Percentiles rank a stretch among this genome's conserved stretches.
These are phyloP conservation scores for Amylostereum areolatum DNA, from an alignment of 1,284 basidiomycete genomes.

Conservation along the genomic window DNA sequence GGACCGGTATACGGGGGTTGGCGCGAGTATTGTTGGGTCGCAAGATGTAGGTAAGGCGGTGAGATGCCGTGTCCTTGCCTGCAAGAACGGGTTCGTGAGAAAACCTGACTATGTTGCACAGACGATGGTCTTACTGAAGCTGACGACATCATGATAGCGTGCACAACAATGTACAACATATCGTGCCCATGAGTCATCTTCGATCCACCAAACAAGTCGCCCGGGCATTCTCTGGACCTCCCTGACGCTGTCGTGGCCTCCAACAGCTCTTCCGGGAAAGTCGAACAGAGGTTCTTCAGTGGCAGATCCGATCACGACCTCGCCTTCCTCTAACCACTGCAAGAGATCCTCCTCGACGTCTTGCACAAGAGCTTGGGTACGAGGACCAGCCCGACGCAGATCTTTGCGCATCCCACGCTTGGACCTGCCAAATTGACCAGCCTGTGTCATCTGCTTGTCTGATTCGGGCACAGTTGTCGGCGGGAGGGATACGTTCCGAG, in stretches of 20 bases:
- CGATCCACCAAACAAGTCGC: constrained; percentile 65
- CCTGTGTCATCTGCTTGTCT: constrained; percentile 53
- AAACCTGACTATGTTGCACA: not conserved
- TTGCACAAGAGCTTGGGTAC: constrained; percentile 52
- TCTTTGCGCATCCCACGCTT: constrained; percentile 67
- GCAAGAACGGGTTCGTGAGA: not conserved
- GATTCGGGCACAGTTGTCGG: constrained; percentile 30
- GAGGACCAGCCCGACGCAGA: constrained; percentile 54
- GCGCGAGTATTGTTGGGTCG: constrained; percentile 67
- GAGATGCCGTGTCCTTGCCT: constrained; percentile 65
- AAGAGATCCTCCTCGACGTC: constrained; percentile 62
- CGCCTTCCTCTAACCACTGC: constrained; percentile 55
- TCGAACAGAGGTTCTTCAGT: constrained; percentile 17
- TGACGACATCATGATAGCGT: constrained; percentile 70
- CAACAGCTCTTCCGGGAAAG: constrained; percentile 40
- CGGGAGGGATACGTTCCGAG: constrained; percentile 52
- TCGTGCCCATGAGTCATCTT: constrained; percentile 63
- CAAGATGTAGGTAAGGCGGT: constrained; percentile 69
- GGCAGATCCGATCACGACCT: constrained; percentile 50
- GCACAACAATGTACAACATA: constrained; percentile 79
- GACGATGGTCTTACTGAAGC: constrained; percentile 57
- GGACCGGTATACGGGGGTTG: constrained; percentile 34
- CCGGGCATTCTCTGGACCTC: constrained; percentile 62
- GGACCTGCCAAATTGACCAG: constrained; percentile 70
- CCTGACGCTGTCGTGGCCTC: constrained; percentile 44